Base-by-base conservation (phyloP, 768 basidiomycete genomes). In the Pleurotus salmoneostramineus region DNA sequence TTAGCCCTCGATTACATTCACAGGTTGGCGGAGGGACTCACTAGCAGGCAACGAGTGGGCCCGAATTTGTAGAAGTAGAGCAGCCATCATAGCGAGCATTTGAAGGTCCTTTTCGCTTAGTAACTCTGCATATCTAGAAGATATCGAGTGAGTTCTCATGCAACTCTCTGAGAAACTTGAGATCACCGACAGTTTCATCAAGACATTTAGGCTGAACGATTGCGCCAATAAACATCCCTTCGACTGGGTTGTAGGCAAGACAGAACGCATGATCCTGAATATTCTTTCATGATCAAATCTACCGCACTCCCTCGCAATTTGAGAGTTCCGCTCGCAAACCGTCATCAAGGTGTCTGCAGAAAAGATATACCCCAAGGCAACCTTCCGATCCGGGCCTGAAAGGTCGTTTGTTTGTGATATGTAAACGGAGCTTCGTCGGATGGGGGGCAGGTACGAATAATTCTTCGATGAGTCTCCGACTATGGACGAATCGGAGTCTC, bases 51-150 rank as follows among this genome's bases (percentile, higher is more conserved):
- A 31, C 34, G 34, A 36, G 50, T 15, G 11, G 65, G 65, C 56
- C n/a, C 60, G 61, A 5, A 69, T 78, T 64, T 87, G 85, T 2
- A 93, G 74, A 2, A 93, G 71, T n/a, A 91, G 69, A 49, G 83
- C 74, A 0, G 89, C 77, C 3, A 91, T 60, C 83, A 94, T 91
- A 0, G 89, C 90, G 12, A 94, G 75, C 85, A 91, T 86, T 64
- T 93, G 91, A 1, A 93, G 68, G 63, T 94, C 90, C 64, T 83
- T 90, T 35, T 72, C 75, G 50, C 70, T 72, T 4, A 71, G 69
- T 36, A 78, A 68, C 57, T 79, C 72, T 4, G 62, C 50, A 61
- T 80, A 79, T 33, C 80, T 82, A 50, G 21, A n/a, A 11, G 10
- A 17, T 45, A 6, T 15, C 31, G 21, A 48, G 8, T 6, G 5